Conservation (phyloP, 805 yeast species). For the Osmozyma mogii region DNA sequence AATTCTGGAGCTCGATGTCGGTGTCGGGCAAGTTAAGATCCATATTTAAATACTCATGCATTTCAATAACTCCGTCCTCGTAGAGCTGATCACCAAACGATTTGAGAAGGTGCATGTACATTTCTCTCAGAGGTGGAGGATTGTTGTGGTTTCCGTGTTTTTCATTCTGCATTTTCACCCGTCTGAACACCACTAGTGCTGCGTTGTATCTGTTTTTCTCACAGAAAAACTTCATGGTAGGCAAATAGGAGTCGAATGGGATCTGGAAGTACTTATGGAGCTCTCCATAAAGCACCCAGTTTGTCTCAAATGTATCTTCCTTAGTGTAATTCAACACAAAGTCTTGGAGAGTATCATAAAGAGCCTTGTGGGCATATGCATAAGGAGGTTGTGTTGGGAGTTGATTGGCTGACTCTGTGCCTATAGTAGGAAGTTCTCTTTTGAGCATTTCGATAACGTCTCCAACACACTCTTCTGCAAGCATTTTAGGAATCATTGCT, state of each 20-base stretch:
- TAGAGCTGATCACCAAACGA: slow-evolving; percentile 53
- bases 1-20: slow-evolving; percentile 51
- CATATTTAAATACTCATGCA: slow-evolving; percentile 57
- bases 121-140: slow-evolving; percentile 25
- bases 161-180: slow-evolving; percentile 48
- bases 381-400: slow-evolving; percentile 20
- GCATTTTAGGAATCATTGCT: slow-evolving; percentile 20
- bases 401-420: slow-evolving; percentile 20
- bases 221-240: slow-evolving; percentile 51
- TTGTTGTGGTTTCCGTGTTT: slow-evolving; percentile 26
- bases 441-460: slow-evolving; percentile 34
- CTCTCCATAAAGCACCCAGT: slow-evolving; percentile 53
- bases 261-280: slow-evolving; percentile 47
- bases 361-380: slow-evolving; percentile 17
- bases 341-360: slow-evolving; percentile 22
- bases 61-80: slow-evolving; percentile 56
- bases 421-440: slow-evolving; percentile 30
- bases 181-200: slow-evolving; percentile 54
- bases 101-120: slow-evolving; percentile 53
- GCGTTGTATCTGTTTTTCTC: slow-evolving; percentile 48
- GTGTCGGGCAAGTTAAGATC: slow-evolving; percentile 45
- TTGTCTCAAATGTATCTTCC: slow-evolving; percentile 35
- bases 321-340: slow-evolving; percentile 23
- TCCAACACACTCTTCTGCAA: slow-evolving; percentile 29
- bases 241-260: slow-evolving; percentile 52